A percentile compares a stretch with the other conserved stretches of the same genome.
These are phyloP conservation scores for Triticum timopheevii DNA, from an alignment of 176 grass and related monocot genomes.

Conservation along the genomic window DNA sequence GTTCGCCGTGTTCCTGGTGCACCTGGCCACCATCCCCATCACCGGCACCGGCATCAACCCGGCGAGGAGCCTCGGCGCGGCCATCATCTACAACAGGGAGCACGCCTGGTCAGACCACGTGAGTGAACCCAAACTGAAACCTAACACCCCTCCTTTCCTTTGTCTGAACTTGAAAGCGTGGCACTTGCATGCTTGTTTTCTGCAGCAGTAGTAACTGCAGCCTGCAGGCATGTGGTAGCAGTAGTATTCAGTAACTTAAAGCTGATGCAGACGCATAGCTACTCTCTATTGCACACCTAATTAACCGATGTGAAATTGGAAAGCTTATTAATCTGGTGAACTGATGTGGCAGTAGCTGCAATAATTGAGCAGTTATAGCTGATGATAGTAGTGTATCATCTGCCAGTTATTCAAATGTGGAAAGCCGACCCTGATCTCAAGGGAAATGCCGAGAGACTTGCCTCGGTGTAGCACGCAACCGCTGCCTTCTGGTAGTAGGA, in stretches of 20 bases:
- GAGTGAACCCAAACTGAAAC: slow-evolving; percentile 25
- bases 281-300: background rate
- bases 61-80: slow-evolving; percentile 81
- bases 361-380: background rate
- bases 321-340: background rate
- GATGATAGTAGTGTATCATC: background rate
- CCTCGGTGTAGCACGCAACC: slow-evolving; percentile 17
- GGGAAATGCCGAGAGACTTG: slow-evolving; percentile 13
- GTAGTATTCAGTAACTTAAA: background rate
- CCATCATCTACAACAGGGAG: slow-evolving; percentile 75
- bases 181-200: background rate
- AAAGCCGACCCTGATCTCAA: slow-evolving; percentile 18
- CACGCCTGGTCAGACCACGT: slow-evolving; percentile 81
- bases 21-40: slow-evolving; percentile 97
- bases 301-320: background rate
- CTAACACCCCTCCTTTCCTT: background rate
- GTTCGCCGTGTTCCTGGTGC: slow-evolving; percentile 91
- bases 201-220: background rate
- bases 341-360: background rate
- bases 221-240: background rate
- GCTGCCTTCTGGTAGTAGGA: slow-evolving; percentile 6
- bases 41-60: slow-evolving; percentile 99
- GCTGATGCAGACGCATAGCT: background rate
- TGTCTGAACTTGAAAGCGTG: too few relatives aligned
- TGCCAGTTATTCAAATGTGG: slow-evolving; percentile 20